Conservation (phyloP, 2,329 filamentous ascomycete species). For the Ophiognomonia clavigignenti-juglandacearum region DNA sequence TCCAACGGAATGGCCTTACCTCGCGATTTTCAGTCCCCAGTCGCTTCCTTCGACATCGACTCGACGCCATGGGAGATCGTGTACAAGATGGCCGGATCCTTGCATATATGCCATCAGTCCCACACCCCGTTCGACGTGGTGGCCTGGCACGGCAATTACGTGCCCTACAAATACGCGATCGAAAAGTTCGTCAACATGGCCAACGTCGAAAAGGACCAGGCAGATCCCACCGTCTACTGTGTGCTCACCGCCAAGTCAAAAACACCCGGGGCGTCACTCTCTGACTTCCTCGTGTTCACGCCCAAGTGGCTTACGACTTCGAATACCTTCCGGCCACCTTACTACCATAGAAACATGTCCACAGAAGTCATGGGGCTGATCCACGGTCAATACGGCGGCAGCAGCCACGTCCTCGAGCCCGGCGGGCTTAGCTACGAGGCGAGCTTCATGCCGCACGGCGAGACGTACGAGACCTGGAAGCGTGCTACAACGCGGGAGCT, state of each 20-base stretch:
- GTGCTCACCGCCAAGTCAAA: slow-evolving; percentile 49
- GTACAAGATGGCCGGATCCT: slow-evolving; percentile 52
- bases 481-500: too few relatives aligned
- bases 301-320: slow-evolving; percentile 56
- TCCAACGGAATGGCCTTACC: slow-evolving; percentile 54
- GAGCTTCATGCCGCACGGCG: too few relatives aligned
- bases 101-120: slow-evolving; percentile 53
- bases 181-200: slow-evolving; percentile 60
- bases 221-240: slow-evolving; percentile 61
- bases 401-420: too few relatives aligned
- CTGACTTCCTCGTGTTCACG: slow-evolving; percentile 56
- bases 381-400: slow-evolving; percentile 40
- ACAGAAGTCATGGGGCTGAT: slow-evolving; percentile 44
- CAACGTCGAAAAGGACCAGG: slow-evolving; percentile 58
- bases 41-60: slow-evolving; percentile 51
- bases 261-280: slow-evolving; percentile 47
- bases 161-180: slow-evolving; percentile 64
- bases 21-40: slow-evolving; percentile 57
- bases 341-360: slow-evolving; percentile 51
- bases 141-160: slow-evolving; percentile 65
- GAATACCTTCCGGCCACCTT: slow-evolving; percentile 54
- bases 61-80: slow-evolving; percentile 37
- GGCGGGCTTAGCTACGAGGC: too few relatives aligned
- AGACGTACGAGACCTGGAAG: too few relatives aligned
- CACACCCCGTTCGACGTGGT: slow-evolving; percentile 64